These are phyloP conservation scores for Rhizopogon vinicolor DNA, from an alignment of 768 basidiomycete genomes.

Conservation along the genomic window DNA sequence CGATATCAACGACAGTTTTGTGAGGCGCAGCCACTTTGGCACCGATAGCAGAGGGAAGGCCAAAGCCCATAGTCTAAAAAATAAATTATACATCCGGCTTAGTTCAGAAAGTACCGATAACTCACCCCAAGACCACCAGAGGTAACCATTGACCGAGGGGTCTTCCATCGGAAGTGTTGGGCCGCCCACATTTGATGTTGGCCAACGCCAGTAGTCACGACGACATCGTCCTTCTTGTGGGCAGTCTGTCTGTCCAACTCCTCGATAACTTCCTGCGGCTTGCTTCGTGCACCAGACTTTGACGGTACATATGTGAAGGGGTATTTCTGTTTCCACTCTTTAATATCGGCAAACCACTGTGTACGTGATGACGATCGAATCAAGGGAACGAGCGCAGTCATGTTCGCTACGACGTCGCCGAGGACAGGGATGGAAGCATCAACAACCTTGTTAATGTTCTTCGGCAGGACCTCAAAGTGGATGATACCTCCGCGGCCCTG, in stretches of 20 bases:
- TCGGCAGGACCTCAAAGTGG: constrained; percentile 97
- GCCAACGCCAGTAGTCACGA: constrained; percentile 93
- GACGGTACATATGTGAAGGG: constrained; percentile 86
- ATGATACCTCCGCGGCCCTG: constrained; percentile 94
- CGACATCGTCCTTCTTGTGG: constrained; percentile 78
- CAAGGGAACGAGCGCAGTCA: constrained; percentile 77
- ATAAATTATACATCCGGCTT: constrained; percentile 29
- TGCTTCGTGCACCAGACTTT: constrained; percentile 54
- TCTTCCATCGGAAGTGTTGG: constrained; percentile 87
- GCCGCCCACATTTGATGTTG: constrained; percentile 99
- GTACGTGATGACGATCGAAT: constrained; percentile 60
- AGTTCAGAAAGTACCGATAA: constrained; percentile 13
- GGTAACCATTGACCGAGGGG: constrained; percentile 85
- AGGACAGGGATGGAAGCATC: constrained; percentile 91
- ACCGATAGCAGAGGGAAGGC: constrained; percentile 90
- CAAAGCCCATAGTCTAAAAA: constrained; percentile 93
- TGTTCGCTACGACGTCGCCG: constrained; percentile 85
- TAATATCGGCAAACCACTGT: constrained; percentile 83
- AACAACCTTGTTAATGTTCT: constrained; percentile 99
- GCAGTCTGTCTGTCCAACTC: constrained; percentile 84
- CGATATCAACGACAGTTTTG: constrained; percentile 93
- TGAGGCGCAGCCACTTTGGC: constrained; percentile 95
- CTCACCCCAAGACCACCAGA: constrained; percentile 92
- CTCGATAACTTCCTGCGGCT: constrained; percentile 94
- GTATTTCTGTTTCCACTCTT: constrained; percentile 78